Conservation (phyloP, 2,329 filamentous ascomycete species). For the Graphilbum ipis-grandicollis region DNA sequence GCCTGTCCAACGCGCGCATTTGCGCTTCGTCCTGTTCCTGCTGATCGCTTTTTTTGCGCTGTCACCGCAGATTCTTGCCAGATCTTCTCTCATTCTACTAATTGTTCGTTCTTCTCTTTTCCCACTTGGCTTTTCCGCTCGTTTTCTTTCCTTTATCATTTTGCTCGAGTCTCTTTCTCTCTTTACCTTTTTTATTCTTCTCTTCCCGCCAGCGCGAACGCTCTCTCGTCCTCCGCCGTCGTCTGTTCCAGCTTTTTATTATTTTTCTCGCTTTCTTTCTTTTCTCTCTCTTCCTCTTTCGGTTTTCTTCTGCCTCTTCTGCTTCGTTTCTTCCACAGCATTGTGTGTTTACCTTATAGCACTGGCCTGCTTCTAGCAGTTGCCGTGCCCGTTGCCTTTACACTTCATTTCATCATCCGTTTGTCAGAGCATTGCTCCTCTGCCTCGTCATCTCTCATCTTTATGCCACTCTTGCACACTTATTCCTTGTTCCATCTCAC, state of each 20-base stretch:
- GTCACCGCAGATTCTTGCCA: neutral
- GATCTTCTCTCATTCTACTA: neutral
- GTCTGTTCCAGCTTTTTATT: neutral
- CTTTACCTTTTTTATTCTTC: neutral
- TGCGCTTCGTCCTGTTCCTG: neutral
- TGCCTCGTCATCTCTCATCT: too few relatives aligned
- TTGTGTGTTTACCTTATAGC: neutral
- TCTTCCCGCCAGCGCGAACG: neutral
- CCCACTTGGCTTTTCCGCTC: slow-evolving; percentile 9
- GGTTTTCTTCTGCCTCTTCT: neutral
- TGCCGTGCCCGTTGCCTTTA: too few relatives aligned
- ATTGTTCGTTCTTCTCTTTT: slow-evolving; percentile 7
- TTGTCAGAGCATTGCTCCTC: too few relatives aligned
- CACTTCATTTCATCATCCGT: too few relatives aligned
- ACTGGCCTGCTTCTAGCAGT: too few relatives aligned
- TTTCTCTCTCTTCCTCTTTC: neutral
- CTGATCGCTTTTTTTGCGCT: too few relatives aligned
- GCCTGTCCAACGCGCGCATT: neutral
- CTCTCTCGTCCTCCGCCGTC: neutral
- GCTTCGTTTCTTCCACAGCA: neutral
- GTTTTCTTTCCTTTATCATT: slow-evolving; percentile 3
- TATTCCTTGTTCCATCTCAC: too few relatives aligned
- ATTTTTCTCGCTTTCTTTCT: neutral
- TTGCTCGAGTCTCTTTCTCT: neutral
- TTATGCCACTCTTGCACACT: too few relatives aligned